Percentiles rank a stretch among this genome's conserved stretches.
Evolutionary conservation across 192 early-diverging fungal genomes (phyloP).

Genomic region (Mortierella hygrophila): DNA sequence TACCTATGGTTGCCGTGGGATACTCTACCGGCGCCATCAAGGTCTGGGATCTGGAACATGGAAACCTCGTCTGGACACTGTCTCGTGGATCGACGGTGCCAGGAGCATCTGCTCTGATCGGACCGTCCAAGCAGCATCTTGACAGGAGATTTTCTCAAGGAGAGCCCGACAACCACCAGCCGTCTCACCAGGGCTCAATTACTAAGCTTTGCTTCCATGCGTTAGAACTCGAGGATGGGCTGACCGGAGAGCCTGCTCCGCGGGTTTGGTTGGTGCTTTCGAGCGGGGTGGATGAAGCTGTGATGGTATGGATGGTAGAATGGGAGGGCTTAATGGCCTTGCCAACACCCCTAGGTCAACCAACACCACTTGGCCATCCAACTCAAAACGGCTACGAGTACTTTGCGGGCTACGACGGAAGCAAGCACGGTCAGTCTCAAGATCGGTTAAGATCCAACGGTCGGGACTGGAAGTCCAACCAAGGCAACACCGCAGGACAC

Average conservation of each 20-base stretch:
- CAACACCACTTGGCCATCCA: not conserved
- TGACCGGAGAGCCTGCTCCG: slow-evolving; percentile 48
- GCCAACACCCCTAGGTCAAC: not conserved
- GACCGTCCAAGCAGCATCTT: not conserved
- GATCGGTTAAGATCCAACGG: not conserved
- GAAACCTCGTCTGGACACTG: slow-evolving; percentile 44
- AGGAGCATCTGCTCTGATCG: not conserved
- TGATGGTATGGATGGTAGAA: slow-evolving; percentile 52
- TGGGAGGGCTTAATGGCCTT: slow-evolving; percentile 49
- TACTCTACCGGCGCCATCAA: slow-evolving; percentile 49
- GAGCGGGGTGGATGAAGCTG: slow-evolving; percentile 46
- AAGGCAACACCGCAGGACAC: not conserved
- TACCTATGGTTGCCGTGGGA: slow-evolving; percentile 43
- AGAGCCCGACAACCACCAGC: slow-evolving; percentile 28
- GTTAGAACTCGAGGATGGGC: slow-evolving; percentile 47
- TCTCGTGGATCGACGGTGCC: slow-evolving; percentile 16
- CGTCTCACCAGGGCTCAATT: slow-evolving; percentile 40
- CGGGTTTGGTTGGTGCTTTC: slow-evolving; percentile 47
- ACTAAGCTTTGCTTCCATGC: slow-evolving; percentile 48
- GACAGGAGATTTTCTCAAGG: slow-evolving; percentile 20
- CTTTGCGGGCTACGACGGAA: not conserved
- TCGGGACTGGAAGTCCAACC: not conserved
- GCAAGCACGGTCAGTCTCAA: not conserved
- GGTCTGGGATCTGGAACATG: slow-evolving; percentile 48
- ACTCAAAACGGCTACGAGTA: not conserved